Percentiles rank a stretch among this genome's conserved stretches.
Evolutionary conservation across 306 rosid species (phyloP).

Genomic region (Castanea sativa): DNA sequence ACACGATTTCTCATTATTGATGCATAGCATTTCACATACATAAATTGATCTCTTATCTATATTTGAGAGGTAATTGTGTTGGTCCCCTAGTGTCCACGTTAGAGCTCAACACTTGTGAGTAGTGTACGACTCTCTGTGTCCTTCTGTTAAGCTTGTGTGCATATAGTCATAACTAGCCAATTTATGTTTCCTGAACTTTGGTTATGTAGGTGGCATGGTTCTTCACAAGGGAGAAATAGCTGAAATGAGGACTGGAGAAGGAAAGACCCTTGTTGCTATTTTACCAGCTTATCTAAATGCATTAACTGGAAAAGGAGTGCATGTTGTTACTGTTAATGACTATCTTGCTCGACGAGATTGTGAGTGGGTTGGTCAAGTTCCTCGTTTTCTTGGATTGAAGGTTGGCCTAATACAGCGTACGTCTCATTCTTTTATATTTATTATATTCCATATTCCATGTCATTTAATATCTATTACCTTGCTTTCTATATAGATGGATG

Average conservation of each 20-base stretch:
- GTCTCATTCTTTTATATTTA: conserved; percentile 45
- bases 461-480: not conserved
- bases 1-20: not conserved
- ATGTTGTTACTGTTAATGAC: conserved; percentile 93
- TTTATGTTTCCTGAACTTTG: conserved; percentile 9
- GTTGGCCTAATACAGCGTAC: conserved; percentile 99
- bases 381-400: conserved; percentile 98
- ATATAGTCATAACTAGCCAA: not conserved
- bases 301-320: conserved; percentile 85
- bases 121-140: not conserved
- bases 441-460: not conserved
- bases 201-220: conserved; percentile 81
- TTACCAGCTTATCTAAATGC: conserved; percentile 98
- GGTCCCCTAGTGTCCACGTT: not conserved
- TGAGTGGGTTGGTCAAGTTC: conserved; percentile 99
- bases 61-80: not conserved
- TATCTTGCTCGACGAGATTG: conserved; percentile 94
- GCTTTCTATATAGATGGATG: not conserved
- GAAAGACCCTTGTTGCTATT: conserved; percentile 93
- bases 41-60: not conserved
- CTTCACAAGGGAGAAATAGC: conserved; percentile 98
- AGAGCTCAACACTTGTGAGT: not conserved
- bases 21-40: not conserved
- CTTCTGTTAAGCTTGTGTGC: not conserved
- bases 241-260: conserved; percentile 99